These are phyloP conservation scores for Cynara cardunculus DNA, from an alignment of 129 eudicot genomes.

Conservation along the genomic window DNA sequence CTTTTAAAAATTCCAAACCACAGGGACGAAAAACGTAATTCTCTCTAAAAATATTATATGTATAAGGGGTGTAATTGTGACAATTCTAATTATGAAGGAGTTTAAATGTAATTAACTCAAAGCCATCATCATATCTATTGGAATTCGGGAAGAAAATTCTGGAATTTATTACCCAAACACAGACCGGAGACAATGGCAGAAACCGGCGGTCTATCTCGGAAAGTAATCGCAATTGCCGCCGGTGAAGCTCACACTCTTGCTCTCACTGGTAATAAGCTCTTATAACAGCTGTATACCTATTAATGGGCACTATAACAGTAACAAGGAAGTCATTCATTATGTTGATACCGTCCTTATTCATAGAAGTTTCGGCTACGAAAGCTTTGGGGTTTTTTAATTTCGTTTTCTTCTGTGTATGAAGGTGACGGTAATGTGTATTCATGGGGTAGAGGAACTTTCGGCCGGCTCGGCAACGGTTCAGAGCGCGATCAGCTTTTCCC, in stretches of 20 bases:
- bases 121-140: neutral
- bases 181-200: neutral
- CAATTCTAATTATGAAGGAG: too few relatives aligned
- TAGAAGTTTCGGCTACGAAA: neutral
- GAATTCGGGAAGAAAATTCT: neutral
- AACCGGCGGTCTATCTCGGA: slow-evolving; percentile 31
- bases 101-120: too few relatives aligned
- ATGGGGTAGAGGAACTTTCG: slow-evolving; percentile 97
- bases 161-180: neutral
- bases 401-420: slow-evolving; percentile 5
- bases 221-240: slow-evolving; percentile 53
- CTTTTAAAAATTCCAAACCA: too few relatives aligned
- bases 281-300: neutral
- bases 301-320: neutral
- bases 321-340: neutral
- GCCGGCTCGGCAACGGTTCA: slow-evolving; percentile 79
- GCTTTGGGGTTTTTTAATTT: neutral
- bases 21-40: too few relatives aligned
- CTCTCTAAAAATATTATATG: too few relatives aligned
- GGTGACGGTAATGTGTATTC: slow-evolving; percentile 82
- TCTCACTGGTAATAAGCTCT: slow-evolving; percentile 49
- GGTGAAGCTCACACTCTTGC: slow-evolving; percentile 98
- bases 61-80: too few relatives aligned
- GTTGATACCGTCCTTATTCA: neutral
- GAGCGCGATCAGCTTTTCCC: slow-evolving; percentile 57